A percentile compares a stretch with the other conserved stretches of the same genome.
These are phyloP conservation scores for Albatrellus ellisii DNA, from an alignment of 768 basidiomycete species.

Conservation along the genomic window DNA sequence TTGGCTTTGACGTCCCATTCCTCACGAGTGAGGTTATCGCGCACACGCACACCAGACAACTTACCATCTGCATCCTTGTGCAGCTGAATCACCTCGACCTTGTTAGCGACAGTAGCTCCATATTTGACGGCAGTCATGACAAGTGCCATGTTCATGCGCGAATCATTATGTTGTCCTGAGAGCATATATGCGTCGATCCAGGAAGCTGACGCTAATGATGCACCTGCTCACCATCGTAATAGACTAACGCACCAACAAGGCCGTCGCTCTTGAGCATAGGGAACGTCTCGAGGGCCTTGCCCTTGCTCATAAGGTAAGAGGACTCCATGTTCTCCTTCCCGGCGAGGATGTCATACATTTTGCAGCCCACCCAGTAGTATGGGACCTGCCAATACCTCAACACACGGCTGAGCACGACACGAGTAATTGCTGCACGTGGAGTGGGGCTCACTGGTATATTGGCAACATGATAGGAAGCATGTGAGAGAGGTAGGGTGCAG, in stretches of 20 bases:
- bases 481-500: constrained; percentile 82
- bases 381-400: constrained; percentile 89
- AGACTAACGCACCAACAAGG: constrained; percentile 88
- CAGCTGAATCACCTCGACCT: constrained; percentile 72
- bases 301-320: constrained; percentile 90
- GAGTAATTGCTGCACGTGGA: too few species aligned
- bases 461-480: constrained; percentile 98
- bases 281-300: constrained; percentile 87
- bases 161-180: constrained; percentile 93
- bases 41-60: constrained; percentile 61
- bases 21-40: constrained; percentile 73
- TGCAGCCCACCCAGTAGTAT: constrained; percentile 92
- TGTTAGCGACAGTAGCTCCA: constrained; percentile 81
- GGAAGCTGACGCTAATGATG: constrained; percentile 20
- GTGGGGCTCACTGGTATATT: constrained; percentile 85
- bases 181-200: not conserved
- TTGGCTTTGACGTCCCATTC: constrained; percentile 76
- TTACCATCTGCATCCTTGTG: constrained; percentile 55
- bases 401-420: not conserved
- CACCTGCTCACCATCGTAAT: constrained; percentile 72
- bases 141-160: constrained; percentile 94
- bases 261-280: constrained; percentile 93
- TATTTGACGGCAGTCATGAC: constrained; percentile 90
- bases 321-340: constrained; percentile 95
- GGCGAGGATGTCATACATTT: constrained; percentile 90